Percentiles rank a stretch among this genome's conserved stretches.
Evolutionary conservation across 2,329 filamentous ascomycete species (phyloP).

Genomic region (Fusarium sp.): DNA sequence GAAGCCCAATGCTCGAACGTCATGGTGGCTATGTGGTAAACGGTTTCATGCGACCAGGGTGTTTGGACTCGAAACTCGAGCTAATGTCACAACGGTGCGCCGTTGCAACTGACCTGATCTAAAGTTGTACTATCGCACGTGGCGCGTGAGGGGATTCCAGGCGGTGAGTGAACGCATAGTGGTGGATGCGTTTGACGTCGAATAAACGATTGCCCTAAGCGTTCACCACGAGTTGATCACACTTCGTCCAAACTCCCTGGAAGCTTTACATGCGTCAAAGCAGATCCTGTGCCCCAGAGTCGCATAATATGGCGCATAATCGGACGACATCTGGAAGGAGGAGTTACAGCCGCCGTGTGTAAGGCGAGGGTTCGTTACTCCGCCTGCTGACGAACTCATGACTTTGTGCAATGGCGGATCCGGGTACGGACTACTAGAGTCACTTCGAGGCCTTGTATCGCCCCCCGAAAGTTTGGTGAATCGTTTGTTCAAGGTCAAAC

Average conservation of each 20-base stretch:
- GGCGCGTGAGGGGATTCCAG: slow-evolving; percentile 22
- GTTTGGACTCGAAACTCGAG: slow-evolving; percentile 11
- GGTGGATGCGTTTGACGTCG: slow-evolving; percentile 4
- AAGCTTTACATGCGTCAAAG: slow-evolving; percentile 16
- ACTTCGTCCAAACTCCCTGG: slow-evolving; percentile 27
- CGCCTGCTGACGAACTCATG: slow-evolving; percentile 8
- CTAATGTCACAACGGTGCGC: slow-evolving; percentile 33
- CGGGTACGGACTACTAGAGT: slow-evolving; percentile 5
- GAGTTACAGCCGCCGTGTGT: slow-evolving; percentile 10
- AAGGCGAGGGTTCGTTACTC: slow-evolving; percentile 8
- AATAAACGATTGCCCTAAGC: slow-evolving; percentile 12
- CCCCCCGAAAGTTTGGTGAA: slow-evolving; percentile 15
- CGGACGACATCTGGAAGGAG: slow-evolving; percentile 14
- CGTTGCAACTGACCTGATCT: slow-evolving; percentile 34
- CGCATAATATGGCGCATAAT: slow-evolving; percentile 27
- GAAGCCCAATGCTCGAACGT: slow-evolving; percentile 17
- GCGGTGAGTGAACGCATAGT: slow-evolving; percentile 18
- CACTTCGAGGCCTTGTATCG: slow-evolving; percentile 13
- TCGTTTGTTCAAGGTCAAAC: slow-evolving; percentile 16
- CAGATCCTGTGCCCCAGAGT: slow-evolving; percentile 18
- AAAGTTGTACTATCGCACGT: slow-evolving; percentile 33
- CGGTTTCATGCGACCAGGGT: slow-evolving; percentile 30
- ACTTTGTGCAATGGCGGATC: slow-evolving; percentile 15
- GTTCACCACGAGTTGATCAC: slow-evolving; percentile 12
- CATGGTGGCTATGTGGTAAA: slow-evolving; percentile 29